phyloP scores from a whole-genome alignment of 371 early-diverging fungal species.

The Mucor ambiguus region DNA sequence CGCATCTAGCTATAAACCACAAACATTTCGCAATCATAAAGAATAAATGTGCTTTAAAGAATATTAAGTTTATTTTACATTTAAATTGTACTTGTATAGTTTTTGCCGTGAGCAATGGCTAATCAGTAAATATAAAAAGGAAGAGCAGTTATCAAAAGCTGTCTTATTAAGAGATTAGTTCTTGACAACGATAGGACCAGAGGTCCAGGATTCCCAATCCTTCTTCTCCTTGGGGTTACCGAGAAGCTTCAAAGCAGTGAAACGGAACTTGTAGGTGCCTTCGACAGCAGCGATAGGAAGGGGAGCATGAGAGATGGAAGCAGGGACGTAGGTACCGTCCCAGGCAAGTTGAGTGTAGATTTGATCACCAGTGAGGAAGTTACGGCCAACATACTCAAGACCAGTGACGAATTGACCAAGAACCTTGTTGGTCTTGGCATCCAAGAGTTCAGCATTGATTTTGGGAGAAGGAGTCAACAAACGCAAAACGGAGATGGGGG shows the following conservation, averaged over 20 bases:
- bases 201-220: conserved; percentile 31
- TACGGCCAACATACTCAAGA: conserved; percentile 26
- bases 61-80: no score
- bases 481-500: conserved; percentile 32
- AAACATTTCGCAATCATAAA: no score
- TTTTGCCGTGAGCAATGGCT: neutral
- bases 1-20: no score
- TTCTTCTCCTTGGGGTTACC: conserved; percentile 32
- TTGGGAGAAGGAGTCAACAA: conserved; percentile 30
- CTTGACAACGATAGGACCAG: conserved; percentile 33
- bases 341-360: conserved; percentile 14
- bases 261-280: conserved; percentile 29
- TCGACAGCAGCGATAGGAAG: conserved; percentile 21
- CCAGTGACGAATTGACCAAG: conserved; percentile 25
- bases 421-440: conserved; percentile 25
- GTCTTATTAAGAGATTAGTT: conserved; percentile 18
- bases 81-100: neutral
- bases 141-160: neutral
- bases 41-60: no score
- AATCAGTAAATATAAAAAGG: neutral
- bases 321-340: conserved; percentile 36
- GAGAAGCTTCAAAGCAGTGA: conserved; percentile 31
- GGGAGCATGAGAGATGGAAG: conserved; percentile 9
- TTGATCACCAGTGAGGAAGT: conserved; percentile 15
- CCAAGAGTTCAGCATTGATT: conserved; percentile 30